phyloP scores from a whole-genome alignment of 306 rosid species.

The Ceratonia siliqua region DNA sequence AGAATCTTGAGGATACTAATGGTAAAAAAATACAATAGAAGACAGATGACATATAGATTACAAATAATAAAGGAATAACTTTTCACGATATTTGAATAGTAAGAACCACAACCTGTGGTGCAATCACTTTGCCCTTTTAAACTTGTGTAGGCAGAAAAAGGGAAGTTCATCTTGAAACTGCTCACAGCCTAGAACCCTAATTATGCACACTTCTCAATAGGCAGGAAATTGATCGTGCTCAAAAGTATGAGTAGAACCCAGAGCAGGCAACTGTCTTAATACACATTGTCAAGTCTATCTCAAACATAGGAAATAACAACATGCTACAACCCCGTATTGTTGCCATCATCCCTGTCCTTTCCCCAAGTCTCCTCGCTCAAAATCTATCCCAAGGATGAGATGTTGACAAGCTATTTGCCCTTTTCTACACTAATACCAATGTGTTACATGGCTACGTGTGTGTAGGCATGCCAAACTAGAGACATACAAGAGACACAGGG shows the following conservation, averaged over 20 bases:
- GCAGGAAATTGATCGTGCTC: not conserved
- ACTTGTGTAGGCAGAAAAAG: not conserved
- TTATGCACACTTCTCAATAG: not conserved
- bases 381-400: conserved; percentile 14
- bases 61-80: not conserved
- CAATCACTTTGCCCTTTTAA: not conserved
- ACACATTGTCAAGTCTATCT: not conserved
- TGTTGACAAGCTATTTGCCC: conserved; percentile 13
- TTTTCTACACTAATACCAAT: not conserved
- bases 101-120: not conserved
- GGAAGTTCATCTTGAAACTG: not conserved
- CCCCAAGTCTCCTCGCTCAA: not conserved
- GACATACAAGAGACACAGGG: not conserved
- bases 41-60: not conserved
- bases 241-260: not conserved
- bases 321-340: not conserved
- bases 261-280: not conserved
- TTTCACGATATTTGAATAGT: not conserved
- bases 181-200: not conserved
- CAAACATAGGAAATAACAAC: not conserved
- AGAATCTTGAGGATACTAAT: not conserved
- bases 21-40: not conserved
- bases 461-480: conserved; percentile 4
- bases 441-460: not conserved
- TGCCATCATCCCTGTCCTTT: not conserved